These are phyloP conservation scores for Aspergillus sp. DNA, from an alignment of 2,329 filamentous ascomycete species.

Conservation along the genomic window DNA sequence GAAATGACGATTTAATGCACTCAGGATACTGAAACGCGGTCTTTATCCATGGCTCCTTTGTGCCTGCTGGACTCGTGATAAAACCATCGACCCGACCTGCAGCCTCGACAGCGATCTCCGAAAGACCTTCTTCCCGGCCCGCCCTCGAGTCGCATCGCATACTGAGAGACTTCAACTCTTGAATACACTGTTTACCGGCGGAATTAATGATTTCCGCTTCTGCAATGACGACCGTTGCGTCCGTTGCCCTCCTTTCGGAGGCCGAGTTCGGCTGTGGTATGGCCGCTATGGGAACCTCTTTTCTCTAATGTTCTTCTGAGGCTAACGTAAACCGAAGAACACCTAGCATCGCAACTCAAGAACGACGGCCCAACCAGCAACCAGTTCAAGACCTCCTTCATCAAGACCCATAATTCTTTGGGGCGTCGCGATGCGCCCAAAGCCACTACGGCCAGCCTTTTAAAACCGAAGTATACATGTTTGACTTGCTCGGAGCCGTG, in stretches of 20 bases:
- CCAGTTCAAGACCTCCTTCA: slow-evolving; percentile 36
- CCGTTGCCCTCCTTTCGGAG: slow-evolving; percentile 34
- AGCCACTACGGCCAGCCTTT: slow-evolving; percentile 20
- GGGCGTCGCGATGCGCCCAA: slow-evolving; percentile 28
- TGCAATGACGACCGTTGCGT: slow-evolving; percentile 37
- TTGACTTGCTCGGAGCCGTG: slow-evolving; percentile 37
- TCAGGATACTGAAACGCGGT: slow-evolving; percentile 9
- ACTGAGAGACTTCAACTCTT: background rate
- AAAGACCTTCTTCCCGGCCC: background rate
- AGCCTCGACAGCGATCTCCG: background rate
- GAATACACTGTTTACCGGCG: background rate
- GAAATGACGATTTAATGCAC: slow-evolving; percentile 17
- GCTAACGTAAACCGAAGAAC: slow-evolving; percentile 29
- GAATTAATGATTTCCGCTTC: background rate
- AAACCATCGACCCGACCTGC: slow-evolving; percentile 3
- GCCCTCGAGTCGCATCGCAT: background rate
- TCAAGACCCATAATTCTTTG: slow-evolving; percentile 31
- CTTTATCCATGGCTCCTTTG: slow-evolving; percentile 18
- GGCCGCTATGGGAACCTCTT: slow-evolving; percentile 11
- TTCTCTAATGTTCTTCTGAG: background rate
- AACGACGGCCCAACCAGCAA: slow-evolving; percentile 33
- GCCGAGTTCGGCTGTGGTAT: slow-evolving; percentile 44
- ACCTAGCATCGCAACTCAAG: slow-evolving; percentile 36
- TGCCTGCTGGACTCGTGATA: slow-evolving; percentile 11
- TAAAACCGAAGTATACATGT: slow-evolving; percentile 43